Evolutionary conservation across 192 early-diverging fungal species (phyloP).

Genomic region (Lobosporangium transversale): DNA sequence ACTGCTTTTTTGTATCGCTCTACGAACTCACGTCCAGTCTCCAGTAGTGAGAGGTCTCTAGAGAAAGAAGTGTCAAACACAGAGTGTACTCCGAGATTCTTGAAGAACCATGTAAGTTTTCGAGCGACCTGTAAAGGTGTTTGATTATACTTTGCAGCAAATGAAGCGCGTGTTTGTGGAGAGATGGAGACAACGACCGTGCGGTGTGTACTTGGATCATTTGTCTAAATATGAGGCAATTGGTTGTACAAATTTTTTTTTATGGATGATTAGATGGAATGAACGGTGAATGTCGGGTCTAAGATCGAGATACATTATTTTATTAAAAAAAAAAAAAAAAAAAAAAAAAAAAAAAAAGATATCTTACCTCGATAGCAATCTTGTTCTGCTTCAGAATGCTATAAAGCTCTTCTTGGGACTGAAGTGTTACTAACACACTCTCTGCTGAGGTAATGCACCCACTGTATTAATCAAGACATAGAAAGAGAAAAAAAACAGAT

Average conservation of each 20-base stretch:
- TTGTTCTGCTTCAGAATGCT: constrained; percentile 71
- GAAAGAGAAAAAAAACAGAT: background rate
- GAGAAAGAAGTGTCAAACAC: constrained; percentile 93
- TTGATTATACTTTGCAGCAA: constrained; percentile 87
- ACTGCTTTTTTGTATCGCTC: constrained; percentile 67
- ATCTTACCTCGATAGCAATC: constrained; percentile 46
- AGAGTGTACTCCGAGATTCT: constrained; percentile 81
- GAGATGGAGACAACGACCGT: constrained; percentile 89
- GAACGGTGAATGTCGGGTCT: background rate
- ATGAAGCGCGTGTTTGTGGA: constrained; percentile 89
- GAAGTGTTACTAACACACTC: constrained; percentile 90
- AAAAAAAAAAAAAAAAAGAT: background rate
- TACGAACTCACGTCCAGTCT: constrained; percentile 91
- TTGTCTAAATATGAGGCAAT: constrained; percentile 42
- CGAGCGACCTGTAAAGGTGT: constrained; percentile 73
- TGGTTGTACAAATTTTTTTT: background rate
- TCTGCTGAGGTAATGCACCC: constrained; percentile 99
- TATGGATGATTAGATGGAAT: background rate
- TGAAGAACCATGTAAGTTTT: constrained; percentile 80
- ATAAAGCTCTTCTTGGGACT: constrained; percentile 91
- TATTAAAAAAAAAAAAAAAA: background rate
- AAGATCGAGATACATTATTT: background rate
- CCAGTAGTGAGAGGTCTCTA: constrained; percentile 86
- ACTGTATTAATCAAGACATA: constrained; percentile 53
- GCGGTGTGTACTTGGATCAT: constrained; percentile 51